Evolutionary conservation across 768 basidiomycete genomes (phyloP), one percentile per base, ranked within the genome.

Genomic region (Naganishia onofrii): DNA sequence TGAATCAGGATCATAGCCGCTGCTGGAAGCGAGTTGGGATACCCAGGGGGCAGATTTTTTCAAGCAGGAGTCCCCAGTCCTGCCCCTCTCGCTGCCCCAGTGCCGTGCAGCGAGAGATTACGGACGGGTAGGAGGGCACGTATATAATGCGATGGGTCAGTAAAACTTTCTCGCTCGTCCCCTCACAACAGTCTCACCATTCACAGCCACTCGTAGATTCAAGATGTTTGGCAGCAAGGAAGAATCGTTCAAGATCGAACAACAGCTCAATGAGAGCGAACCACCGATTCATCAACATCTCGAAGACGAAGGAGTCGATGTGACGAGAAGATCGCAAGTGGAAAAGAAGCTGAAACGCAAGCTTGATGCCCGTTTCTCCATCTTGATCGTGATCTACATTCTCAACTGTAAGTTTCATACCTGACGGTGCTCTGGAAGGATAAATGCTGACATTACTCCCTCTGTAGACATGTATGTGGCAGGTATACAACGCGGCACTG

Each of bases 291-390:
- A 36, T 26, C 60, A 63, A 28, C 60, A 68, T 23, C 67, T 68
- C 34, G 55, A 68, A 28, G 67, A 68, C 26, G 53, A 54, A 28
- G 53, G 26, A 1, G 15, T 36, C 9, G 29, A 46, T 7, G 48
- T 36, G 4, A 23, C 29, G 21, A 46, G 65, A 21, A 51, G 65
- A 36, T 44, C 65, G 19, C 46, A 53, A 32, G 70, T 79, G 13
- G 81, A 82, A 73, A 78, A 76, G 71, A 75, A 72, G 48, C 74
- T 82, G 56, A 72, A 79, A 46, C 26, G 74, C 38, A 81, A 81
- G 75, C 69, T 82, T 56, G 81, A 82, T 66, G 56, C 70, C 0
- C 75, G 81, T 32, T 80, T 81, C 69, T 75, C 73, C n/a, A 75
- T 81, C 32, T 60, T 79, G 26, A 55, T 69, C 57, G n/a, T 71